Base-by-base conservation (phyloP, 2,329 filamentous ascomycete genomes). In the Cadophora sp. region DNA sequence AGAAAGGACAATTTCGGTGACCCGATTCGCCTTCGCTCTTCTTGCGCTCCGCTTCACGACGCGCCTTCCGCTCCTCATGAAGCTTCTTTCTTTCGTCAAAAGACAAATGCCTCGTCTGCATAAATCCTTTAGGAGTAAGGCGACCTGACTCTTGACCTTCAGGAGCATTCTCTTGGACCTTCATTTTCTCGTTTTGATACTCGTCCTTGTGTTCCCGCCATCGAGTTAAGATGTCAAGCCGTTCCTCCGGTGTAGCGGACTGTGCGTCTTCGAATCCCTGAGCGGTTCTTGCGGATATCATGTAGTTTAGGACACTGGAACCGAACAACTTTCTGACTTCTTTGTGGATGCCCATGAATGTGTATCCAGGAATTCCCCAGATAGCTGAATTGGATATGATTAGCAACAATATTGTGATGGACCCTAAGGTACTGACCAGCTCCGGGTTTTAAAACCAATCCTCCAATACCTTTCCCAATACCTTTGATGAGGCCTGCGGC, bases 381-480 rank as follows among this genome's bases (percentile, higher is more conserved):
- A 92, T 78, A 6, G 85, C 89, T 85, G 68, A 29, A 48, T 55
- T 4, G 19, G 31, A 66, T 69, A 40, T 71, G 46, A 26, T 68
- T 53, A 61, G 43, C 22, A 51, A 43, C 40, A 19, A 43, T 12
- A 43, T 5, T 14, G 12, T 19, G 14, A 14, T 16, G 40, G 19
- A 14, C 11, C 40, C 16, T 16, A 40, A 11, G 29, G 9, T 56
- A 71, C 85, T 79, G 79, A 89, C 89, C 93, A 68, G 92, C 92
- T 66, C 90, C 87, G n/a, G 93, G 92, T 77, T 97, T 97, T 24
- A 96, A 81, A 1, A 96, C 83, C 1, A 97, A 78, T 0, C 94
- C 94, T 4, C 92, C 93, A 48, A 97, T 86, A 0, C 93, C 94
- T 76, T 93, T 96, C 0, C 91, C 93, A 55, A 97, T 83, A 0